phyloP scores from a whole-genome alignment of 768 basidiomycete species.

The Phanerodontia chrysosporium region DNA sequence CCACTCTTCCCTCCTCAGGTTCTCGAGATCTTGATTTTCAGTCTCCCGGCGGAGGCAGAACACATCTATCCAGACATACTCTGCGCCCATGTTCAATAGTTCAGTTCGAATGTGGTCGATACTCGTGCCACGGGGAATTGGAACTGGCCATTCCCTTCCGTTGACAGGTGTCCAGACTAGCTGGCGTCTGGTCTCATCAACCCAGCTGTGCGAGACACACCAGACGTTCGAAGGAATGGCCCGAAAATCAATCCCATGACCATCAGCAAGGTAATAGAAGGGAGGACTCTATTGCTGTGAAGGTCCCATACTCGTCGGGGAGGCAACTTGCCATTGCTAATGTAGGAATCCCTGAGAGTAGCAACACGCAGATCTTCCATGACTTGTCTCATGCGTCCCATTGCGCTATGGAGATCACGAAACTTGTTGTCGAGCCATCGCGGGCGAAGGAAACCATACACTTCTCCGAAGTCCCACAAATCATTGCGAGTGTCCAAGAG shows the following conservation, averaged over 20 bases:
- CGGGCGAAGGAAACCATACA: not conserved
- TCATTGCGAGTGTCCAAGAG: not conserved
- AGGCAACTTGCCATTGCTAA: not conserved
- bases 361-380: not conserved
- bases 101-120: not conserved
- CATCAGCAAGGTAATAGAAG: not conserved
- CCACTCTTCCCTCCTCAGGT: not conserved
- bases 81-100: not conserved
- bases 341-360: not conserved
- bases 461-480: not conserved
- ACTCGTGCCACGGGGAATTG: conserved; percentile 1
- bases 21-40: not conserved
- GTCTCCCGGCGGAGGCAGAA: not conserved
- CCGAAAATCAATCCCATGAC: not conserved
- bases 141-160: not conserved
- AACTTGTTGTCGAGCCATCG: not conserved
- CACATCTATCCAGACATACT: conserved; percentile 4
- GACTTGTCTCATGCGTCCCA: not conserved
- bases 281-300: not conserved
- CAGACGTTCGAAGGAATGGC: not conserved
- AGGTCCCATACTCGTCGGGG: conserved; percentile 1
- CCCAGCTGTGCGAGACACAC: conserved; percentile 3
- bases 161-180: not conserved
- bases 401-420: not conserved
- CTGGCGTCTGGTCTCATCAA: not conserved